These are phyloP conservation scores for Fagus sylvatica DNA, from an alignment of 306 rosid species.

Conservation along the genomic window DNA sequence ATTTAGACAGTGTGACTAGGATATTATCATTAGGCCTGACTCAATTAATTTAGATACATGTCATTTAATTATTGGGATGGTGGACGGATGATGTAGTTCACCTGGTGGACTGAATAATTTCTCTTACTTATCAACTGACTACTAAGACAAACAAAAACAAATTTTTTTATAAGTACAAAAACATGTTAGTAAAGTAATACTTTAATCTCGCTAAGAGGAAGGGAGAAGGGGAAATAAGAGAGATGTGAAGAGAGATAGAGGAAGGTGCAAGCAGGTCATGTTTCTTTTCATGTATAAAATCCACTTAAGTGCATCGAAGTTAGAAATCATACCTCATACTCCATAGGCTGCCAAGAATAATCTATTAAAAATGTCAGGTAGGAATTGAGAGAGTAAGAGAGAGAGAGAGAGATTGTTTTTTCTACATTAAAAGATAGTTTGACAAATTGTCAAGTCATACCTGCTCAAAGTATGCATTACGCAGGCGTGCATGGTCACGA, in stretches of 20 bases:
- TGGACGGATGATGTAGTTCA: too few species aligned
- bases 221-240: background rate
- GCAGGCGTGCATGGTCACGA: conserved; percentile 93
- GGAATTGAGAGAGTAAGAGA: background rate
- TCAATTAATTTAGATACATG: too few species aligned
- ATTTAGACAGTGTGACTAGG: too few species aligned
- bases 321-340: conserved; percentile 2
- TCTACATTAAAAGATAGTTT: background rate
- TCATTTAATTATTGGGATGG: too few species aligned
- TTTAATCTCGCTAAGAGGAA: background rate
- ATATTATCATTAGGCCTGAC: too few species aligned
- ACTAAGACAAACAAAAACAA: background rate
- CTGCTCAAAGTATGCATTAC: conserved; percentile 96
- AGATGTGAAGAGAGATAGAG: background rate
- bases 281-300: background rate
- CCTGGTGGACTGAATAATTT: too few species aligned
- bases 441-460: conserved; percentile 41
- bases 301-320: background rate
- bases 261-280: background rate
- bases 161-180: background rate
- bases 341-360: background rate
- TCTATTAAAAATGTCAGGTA: background rate
- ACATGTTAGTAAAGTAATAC: background rate
- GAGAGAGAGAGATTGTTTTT: background rate
- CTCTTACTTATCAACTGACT: background rate